Evolutionary conservation across 1,284 basidiomycete species (phyloP).

Genomic region (Ceratobasidium sp.): DNA sequence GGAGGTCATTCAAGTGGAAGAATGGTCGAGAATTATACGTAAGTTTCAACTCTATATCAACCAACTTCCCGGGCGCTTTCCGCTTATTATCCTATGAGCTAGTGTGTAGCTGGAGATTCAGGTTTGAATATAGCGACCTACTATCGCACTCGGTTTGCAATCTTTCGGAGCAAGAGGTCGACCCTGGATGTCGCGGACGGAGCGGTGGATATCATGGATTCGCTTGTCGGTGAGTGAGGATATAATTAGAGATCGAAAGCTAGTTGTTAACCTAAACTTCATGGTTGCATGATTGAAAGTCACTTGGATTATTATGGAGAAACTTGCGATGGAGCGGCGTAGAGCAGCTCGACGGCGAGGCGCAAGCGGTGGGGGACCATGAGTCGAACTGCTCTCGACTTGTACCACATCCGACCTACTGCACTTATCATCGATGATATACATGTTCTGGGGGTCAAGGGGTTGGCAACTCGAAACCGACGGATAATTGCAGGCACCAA

Average conservation of each 20-base stretch:
- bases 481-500: too few relatives aligned
- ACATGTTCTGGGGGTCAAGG: too few relatives aligned
- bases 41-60: not conserved
- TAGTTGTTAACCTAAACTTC: not conserved
- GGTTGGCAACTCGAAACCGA: too few relatives aligned
- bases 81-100: not conserved
- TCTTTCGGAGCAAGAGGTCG: constrained; percentile 15
- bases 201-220: constrained; percentile 12
- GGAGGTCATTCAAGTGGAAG: constrained; percentile 39
- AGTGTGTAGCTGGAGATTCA: constrained; percentile 30
- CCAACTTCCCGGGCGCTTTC: not conserved
- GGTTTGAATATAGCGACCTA: constrained; percentile 31
- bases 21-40: constrained; percentile 31
- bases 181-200: constrained; percentile 27
- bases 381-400: too few relatives aligned
- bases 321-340: constrained; percentile 8
- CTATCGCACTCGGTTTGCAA: constrained; percentile 6
- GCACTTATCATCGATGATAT: too few relatives aligned
- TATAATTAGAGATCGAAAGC: not conserved
- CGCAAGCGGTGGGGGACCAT: not conserved
- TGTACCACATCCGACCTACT: too few relatives aligned
- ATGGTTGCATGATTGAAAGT: not conserved
- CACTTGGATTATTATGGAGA: constrained; percentile 31
- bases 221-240: constrained; percentile 28
- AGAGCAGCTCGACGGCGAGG: not conserved